Evolutionary conservation across 2,329 filamentous ascomycete genomes (phyloP).

Genomic region (Exutisphaerella laricina): DNA sequence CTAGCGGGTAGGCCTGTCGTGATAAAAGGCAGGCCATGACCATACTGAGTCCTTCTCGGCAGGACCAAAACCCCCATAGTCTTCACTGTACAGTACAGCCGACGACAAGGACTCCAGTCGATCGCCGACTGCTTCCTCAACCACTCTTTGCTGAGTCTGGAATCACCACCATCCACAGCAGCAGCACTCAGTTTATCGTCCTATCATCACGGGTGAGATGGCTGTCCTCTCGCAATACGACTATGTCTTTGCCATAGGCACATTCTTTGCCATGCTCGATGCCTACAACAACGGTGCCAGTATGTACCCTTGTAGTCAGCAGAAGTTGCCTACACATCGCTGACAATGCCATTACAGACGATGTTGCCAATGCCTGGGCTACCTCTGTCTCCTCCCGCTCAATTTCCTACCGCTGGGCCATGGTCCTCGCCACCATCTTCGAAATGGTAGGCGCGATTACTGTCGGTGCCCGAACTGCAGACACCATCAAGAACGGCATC

Average conservation of each 20-base stretch:
- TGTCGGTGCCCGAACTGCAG: constrained; percentile 51
- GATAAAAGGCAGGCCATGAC: no score
- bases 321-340: no score
- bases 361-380: constrained; percentile 53
- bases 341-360: constrained; percentile 29
- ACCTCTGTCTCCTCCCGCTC: constrained; percentile 49
- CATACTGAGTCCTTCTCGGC: no score
- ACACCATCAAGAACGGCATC: constrained; percentile 58
- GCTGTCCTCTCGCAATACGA: constrained; percentile 49
- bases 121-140: no score
- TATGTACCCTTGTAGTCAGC: no score
- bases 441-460: constrained; percentile 52
- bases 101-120: no score
- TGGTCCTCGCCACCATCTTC: constrained; percentile 46
- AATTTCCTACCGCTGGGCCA: constrained; percentile 48
- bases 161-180: background rate
- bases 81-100: no score
- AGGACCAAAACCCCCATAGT: no score
- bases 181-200: background rate
- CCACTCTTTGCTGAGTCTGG: no score
- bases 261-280: constrained; percentile 61
- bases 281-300: constrained; percentile 60
- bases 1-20: no score
- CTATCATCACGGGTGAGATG: constrained; percentile 24
- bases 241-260: constrained; percentile 60